Evolutionary conservation across 495 filamentous ascomycete genomes (phyloP), one percentile per base, ranked within the genome.

Genomic region (Xylaria scruposa): DNA sequence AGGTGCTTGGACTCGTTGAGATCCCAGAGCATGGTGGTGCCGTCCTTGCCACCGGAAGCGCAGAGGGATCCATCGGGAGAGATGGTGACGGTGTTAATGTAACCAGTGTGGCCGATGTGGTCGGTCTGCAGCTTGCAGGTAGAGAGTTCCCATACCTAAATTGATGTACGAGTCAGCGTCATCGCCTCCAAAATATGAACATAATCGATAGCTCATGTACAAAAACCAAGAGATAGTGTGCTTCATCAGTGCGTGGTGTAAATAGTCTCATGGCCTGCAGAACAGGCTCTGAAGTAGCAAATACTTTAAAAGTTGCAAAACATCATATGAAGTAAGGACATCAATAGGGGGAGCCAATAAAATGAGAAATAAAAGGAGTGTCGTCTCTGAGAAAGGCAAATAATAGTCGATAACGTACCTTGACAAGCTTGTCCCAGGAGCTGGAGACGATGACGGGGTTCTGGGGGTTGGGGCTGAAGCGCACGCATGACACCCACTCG

Each of bases 61-160:
- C 96, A 99, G 80, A 99, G 96, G 73, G 96, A 99, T 78, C 96
- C 96, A 83, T 99, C 96, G 80, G 96, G 96, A 77, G 97, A 98
- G 90, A 99, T 98, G 82, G 96, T 99, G 85, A 99, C 96, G 82
- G 96, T 97, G 92, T 99, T 99, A 91, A 99, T 99, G 90, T 99
- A 98, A 79, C 96, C 96, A 81, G 93, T 93, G 91, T 99, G 96
- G 85, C 96, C 96, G 85, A 97, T 97, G 91, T 99, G 97, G 90
- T 99, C 96, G 80, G 96, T 99, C 88, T 99, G 96, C 82, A 99
- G 92, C 83, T 95, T 93, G 94, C 96, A 99, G 81, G 92, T 94
- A 77, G 95, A 95, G 81, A 99, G 94, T 87, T 99, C 96, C 96
- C 96, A 99, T 80, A 99, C 96, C 96, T 99, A 75, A 71, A 54